phyloP scores from a whole-genome alignment of 2,329 filamentous ascomycete genomes.

The Epichloe brachyelytri region DNA sequence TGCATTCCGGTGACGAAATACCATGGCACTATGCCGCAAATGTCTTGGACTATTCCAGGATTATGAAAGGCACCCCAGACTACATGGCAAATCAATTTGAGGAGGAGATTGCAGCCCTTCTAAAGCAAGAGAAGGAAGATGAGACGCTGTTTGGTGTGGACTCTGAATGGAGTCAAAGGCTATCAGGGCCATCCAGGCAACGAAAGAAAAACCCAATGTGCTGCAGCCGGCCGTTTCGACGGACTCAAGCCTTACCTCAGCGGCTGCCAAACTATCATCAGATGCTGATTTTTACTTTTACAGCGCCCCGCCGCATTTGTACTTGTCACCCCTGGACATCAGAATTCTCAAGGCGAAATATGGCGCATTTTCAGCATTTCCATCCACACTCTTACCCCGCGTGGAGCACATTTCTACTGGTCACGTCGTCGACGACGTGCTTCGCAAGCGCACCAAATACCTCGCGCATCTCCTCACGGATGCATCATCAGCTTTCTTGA shows the following conservation, averaged over 20 bases:
- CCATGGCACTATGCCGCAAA: slow-evolving; percentile 95
- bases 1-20: slow-evolving; percentile 60
- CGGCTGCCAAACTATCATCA: slow-evolving; percentile 14
- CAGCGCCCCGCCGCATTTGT: slow-evolving; percentile 74
- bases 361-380: slow-evolving; percentile 69
- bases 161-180: slow-evolving; percentile 82
- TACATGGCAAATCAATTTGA: slow-evolving; percentile 80
- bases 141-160: slow-evolving; percentile 86
- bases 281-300: slow-evolving; percentile 69
- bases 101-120: slow-evolving; percentile 61
- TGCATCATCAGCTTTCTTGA: slow-evolving; percentile 85
- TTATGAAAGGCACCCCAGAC: slow-evolving; percentile 85
- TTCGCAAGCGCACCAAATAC: slow-evolving; percentile 77
- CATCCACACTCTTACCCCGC: slow-evolving; percentile 71
- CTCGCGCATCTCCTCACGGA: slow-evolving; percentile 73
- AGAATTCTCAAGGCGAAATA: slow-evolving; percentile 84
- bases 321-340: slow-evolving; percentile 82
- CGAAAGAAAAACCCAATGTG: slow-evolving; percentile 57
- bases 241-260: slow-evolving; percentile 4
- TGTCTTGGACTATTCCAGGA: slow-evolving; percentile 83
- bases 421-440: slow-evolving; percentile 72
- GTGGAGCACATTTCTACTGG: slow-evolving; percentile 84
- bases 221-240: slow-evolving; percentile 20
- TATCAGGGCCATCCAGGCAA: slow-evolving; percentile 56
- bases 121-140: slow-evolving; percentile 72